phyloP scores from a whole-genome alignment of 768 basidiomycete genomes.

The Podaxis mareebaensis region DNA sequence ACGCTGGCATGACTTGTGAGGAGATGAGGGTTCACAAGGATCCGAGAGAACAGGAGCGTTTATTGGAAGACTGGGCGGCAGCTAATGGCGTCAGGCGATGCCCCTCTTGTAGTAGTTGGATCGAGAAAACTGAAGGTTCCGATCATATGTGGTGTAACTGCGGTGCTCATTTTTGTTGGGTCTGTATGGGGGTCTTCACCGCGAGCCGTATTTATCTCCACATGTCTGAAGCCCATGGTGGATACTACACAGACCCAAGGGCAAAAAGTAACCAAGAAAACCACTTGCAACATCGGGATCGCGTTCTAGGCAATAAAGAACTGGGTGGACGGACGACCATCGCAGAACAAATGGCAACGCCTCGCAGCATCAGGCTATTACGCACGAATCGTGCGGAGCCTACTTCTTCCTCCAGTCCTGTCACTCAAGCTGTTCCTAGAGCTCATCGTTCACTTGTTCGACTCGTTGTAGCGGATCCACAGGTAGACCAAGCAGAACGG shows the following conservation, averaged over 20 bases:
- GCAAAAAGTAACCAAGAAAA: no score
- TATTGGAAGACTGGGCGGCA: constrained; percentile 40
- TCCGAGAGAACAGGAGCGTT: constrained; percentile 41
- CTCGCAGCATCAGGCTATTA: no score
- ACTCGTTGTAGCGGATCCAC: no score
- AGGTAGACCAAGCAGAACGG: no score
- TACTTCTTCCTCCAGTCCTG: no score
- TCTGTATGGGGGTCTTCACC: constrained; percentile 20
- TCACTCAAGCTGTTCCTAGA: no score
- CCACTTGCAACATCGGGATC: not conserved
- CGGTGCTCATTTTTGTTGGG: constrained; percentile 38
- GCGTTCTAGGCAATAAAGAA: constrained; percentile 1
- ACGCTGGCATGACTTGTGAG: constrained; percentile 54
- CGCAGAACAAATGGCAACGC: no score
- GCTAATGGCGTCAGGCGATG: constrained; percentile 44
- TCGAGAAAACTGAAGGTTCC: constrained; percentile 54
- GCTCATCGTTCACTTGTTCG: no score
- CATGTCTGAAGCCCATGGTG: constrained; percentile 16
- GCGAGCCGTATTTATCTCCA: constrained; percentile 16
- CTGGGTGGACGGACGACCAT: not conserved
- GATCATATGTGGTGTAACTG: constrained; percentile 57
- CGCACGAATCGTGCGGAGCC: no score
- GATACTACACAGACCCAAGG: constrained; percentile 4
- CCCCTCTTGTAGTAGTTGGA: constrained; percentile 43
- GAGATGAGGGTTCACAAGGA: constrained; percentile 34